Evolutionary conservation across 1,139 yeast species (phyloP), one percentile per base, ranked within the genome.

Genomic region (Yamadazyma oceani): DNA sequence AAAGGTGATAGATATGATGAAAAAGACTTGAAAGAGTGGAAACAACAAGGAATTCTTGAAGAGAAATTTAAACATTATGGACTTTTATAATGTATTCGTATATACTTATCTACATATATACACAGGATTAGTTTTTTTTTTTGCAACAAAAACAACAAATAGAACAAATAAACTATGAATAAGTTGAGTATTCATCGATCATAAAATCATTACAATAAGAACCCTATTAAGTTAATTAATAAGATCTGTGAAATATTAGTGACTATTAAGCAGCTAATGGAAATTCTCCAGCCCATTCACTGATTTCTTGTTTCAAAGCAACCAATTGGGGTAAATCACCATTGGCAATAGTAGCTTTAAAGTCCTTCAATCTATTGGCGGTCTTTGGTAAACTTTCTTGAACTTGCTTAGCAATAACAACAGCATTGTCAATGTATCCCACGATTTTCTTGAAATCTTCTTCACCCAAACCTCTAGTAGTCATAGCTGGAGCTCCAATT

Each of bases 401-500:
- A 52, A 85, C 76, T 47, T 79, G 73, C 62, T 76, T 78, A 40
- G 97, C 92, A 56, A 82, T 80, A 55, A 78, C 73, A 46, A 90
- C 92, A 33, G 95, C 90, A 53, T 74, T 72, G 69, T 89, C 92
- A 56, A 90, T 87, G 75, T 83, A 90, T 45, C 72, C 69, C 44
- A 85, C 97, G 54, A 92, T 87, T 62, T 75, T 82, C 58, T 71
- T 77, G 69, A 90, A 92, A 60, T 92, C 97, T 48, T 75, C 84
- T 61, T 83, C 88, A 50, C 87, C 84, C 59, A 90, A 79, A 55
- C 97, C 98, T 73, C 98, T 86, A 45, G 97, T 87, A 47, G 97
- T 80, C 98, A 92, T 92, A 46, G 97, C 97, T 51, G 98, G 98
- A 30, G 98, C 89, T 62, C 98, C 98, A 49, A 92, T 84, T 73